Evolutionary conservation across 305 asterid genomes (phyloP).

Genomic region (Solanum hybrid): DNA sequence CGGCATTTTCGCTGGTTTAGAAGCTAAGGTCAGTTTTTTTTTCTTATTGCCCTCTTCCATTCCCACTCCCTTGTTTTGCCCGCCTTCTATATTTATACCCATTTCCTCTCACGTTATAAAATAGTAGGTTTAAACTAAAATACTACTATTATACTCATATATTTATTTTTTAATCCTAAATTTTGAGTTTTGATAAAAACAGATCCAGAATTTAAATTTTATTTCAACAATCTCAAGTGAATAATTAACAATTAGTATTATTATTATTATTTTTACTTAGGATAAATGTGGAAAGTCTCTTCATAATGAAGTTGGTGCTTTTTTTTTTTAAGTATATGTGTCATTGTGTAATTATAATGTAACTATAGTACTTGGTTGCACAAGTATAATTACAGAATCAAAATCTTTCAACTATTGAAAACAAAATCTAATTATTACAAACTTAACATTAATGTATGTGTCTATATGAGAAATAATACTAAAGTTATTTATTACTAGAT

Average conservation of each 20-base stretch:
- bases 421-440: neutral
- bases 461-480: neutral
- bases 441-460: neutral
- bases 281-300: neutral
- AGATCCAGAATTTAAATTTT: neutral
- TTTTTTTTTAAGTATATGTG: neutral
- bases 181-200: neutral
- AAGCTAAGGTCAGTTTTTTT: constrained; percentile 13
- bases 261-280: neutral
- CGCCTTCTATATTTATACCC: constrained; percentile 22
- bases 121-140: neutral
- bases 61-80: constrained; percentile 11
- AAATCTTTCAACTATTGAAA: neutral
- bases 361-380: neutral
- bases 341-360: neutral
- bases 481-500: neutral
- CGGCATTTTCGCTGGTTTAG: constrained; percentile 34
- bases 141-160: neutral
- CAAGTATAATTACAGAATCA: neutral
- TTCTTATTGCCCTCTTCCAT: constrained; percentile 14
- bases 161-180: neutral
- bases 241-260: neutral
- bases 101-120: neutral
- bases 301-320: neutral
- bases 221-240: neutral